Base-by-base conservation (phyloP, 164 flowering plant genomes). In the Paratinospora sagittata region DNA sequence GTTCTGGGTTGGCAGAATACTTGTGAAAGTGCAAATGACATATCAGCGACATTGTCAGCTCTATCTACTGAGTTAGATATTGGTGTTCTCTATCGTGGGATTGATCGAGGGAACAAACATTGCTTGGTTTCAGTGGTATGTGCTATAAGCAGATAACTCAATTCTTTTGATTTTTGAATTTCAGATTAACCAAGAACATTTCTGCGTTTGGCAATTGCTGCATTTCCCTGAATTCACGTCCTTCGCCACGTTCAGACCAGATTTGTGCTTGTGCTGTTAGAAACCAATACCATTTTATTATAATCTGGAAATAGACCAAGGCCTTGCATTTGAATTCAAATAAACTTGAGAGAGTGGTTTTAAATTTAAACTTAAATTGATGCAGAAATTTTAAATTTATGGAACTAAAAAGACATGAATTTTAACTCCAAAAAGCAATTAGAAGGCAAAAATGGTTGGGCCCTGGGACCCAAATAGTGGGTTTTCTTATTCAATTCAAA, bases 1-100 rank as follows among this genome's bases (percentile, higher is more conserved):
- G 99, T 96, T 81, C 75, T 96, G 64, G 99, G 99, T 62, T 96
- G 98, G 99, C 99, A 96, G 79, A 89, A 88, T 72, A 93, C 96
- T 27, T 80, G 88, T 73, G 99, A 96, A 79, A 85, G 80, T 77
- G 83, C 76, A 60, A 90, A 83, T 36, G 98, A 93, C 83, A 96
- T 96, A 81, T 76, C 72, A 72, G 98, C 93, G 36, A 96, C 99
- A 66, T 74, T 96, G 79, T 85, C 89, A 63, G 92, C 96, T 37
- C 76, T 96, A 55, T 76, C 79, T 66, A 84, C 92, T 27, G 91
- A 89, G 72, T 79, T 96, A 71, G 98, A 96, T 78, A 80, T 96
- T 72, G 84, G 96, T 71, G 84, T 86, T 75, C 84, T 90, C 65
- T 96, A 91, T 76, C 95, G 87, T 21, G 99, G 98, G 60, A 80